A percentile compares a stretch with the other conserved stretches of the same genome.
Evolutionary conservation across 495 filamentous ascomycete species (phyloP).

Genomic region (Podospora pseudopauciseta): DNA sequence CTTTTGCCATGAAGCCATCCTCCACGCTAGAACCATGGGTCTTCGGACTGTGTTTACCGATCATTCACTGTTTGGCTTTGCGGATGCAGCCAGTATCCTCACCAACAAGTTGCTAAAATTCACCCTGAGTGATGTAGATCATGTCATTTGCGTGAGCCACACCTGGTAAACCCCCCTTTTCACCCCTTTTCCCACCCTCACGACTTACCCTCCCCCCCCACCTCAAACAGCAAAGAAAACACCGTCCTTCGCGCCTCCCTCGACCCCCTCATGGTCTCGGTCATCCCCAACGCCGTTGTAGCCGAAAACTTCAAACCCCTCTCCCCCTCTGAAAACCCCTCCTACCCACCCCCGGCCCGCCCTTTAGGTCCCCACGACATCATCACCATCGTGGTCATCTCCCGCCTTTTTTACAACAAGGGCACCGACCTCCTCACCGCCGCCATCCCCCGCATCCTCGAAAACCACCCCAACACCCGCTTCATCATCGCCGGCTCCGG

Average conservation of each 20-base stretch:
- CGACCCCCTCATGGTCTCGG: slow-evolving; percentile 93
- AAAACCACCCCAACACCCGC: slow-evolving; percentile 83
- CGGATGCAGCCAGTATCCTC: slow-evolving; percentile 91
- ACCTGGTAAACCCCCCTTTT: slow-evolving; percentile 64
- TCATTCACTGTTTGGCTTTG: slow-evolving; percentile 96
- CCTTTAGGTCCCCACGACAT: slow-evolving; percentile 73
- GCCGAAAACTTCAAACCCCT: slow-evolving; percentile 89
- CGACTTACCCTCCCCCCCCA: slow-evolving; percentile 8
- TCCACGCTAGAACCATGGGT: slow-evolving; percentile 96
- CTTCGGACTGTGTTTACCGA: slow-evolving; percentile 94
- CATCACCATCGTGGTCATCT: slow-evolving; percentile 96
- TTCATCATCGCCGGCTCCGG: slow-evolving; percentile 96
- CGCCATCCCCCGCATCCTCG: slow-evolving; percentile 86
- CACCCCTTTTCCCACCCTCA: background rate
- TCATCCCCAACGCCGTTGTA: slow-evolving; percentile 95
- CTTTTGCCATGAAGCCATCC: slow-evolving; percentile 89
- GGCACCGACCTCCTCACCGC: slow-evolving; percentile 93
- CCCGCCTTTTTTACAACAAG: slow-evolving; percentile 97
- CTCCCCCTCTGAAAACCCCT: slow-evolving; percentile 12
- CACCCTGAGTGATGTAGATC: slow-evolving; percentile 91
- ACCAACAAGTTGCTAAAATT: slow-evolving; percentile 98
- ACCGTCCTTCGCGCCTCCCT: slow-evolving; percentile 92
- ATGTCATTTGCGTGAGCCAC: slow-evolving; percentile 97
- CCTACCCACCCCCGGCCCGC: slow-evolving; percentile 36
- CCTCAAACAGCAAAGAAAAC: slow-evolving; percentile 77